Evolutionary conservation across 306 rosid species (phyloP).

Genomic region (Quercus robur): DNA sequence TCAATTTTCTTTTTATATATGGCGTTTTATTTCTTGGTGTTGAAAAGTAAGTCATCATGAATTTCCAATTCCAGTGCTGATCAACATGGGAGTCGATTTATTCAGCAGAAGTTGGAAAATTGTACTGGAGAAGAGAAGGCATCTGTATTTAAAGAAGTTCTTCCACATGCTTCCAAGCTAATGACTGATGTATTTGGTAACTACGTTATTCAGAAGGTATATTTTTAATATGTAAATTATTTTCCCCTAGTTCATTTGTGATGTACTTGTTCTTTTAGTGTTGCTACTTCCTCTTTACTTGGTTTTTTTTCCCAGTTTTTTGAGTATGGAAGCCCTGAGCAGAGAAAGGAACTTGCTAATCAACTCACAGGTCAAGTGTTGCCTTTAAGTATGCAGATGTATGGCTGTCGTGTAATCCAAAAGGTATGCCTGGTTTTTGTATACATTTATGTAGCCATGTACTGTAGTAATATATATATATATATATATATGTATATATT

Average conservation of each 20-base stretch:
- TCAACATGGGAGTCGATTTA: constrained; percentile 61
- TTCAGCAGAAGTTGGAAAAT: constrained; percentile 53
- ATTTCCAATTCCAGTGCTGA: constrained; percentile 39
- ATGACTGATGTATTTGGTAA: constrained; percentile 61
- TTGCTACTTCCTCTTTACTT: background rate
- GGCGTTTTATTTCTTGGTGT: constrained; percentile 10
- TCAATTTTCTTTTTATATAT: constrained; percentile 6
- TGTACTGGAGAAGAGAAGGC: constrained; percentile 35
- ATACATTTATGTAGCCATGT: background rate
- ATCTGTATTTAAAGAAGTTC: constrained; percentile 49
- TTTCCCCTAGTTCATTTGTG: background rate
- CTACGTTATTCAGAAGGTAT: constrained; percentile 53
- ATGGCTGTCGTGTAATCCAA: constrained; percentile 57
- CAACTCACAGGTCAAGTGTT: constrained; percentile 41
- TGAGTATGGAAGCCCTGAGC: constrained; percentile 49
- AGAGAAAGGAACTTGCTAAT: constrained; percentile 32
- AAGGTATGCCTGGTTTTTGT: constrained; percentile 21
- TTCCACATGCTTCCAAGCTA: constrained; percentile 43
- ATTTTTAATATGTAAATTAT: background rate
- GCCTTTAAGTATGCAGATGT: constrained; percentile 57
- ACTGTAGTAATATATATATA: background rate
- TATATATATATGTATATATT: background rate
- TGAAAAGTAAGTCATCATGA: constrained; percentile 18
- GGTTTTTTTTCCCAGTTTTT: constrained; percentile 32
- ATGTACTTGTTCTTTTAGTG: background rate